Conservation (phyloP, 108 stramenopile species). For the Conticribra weissflogii region DNA sequence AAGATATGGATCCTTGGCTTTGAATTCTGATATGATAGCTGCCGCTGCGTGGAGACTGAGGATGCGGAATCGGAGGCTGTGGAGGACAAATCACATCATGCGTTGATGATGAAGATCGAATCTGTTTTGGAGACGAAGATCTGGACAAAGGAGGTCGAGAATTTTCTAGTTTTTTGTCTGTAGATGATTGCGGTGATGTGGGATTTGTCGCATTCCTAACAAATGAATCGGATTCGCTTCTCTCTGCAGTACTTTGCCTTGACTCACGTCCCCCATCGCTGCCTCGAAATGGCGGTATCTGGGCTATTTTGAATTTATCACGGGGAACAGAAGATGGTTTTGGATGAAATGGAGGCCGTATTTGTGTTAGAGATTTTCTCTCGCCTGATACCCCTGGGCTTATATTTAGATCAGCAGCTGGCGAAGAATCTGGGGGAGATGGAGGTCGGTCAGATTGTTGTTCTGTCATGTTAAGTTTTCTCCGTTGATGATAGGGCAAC, state of each 20-base stretch:
- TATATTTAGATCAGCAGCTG: background rate
- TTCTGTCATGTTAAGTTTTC: constrained; percentile 29
- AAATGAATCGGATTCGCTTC: too few species aligned
- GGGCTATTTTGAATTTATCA: constrained; percentile 30
- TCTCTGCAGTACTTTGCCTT: background rate
- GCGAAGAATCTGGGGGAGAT: background rate
- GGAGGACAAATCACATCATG: constrained; percentile 31
- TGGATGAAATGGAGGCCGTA: background rate
- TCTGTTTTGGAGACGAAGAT: constrained; percentile 1
- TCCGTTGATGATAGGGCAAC: constrained; percentile 60
- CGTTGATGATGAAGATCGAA: background rate
- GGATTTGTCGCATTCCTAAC: too few species aligned
- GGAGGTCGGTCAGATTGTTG: constrained; percentile 2
- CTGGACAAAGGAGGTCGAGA: constrained; percentile 10
- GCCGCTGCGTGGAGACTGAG: constrained; percentile 8
- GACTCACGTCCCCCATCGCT: background rate
- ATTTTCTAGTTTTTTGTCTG: background rate
- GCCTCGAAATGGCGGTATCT: constrained; percentile 34
- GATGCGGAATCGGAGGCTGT: constrained; percentile 8
- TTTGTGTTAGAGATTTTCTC: background rate
- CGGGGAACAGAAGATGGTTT: too few species aligned
- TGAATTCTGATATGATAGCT: constrained; percentile 35
- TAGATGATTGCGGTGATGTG: constrained; percentile 1
- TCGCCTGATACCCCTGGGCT: background rate
- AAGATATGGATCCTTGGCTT: constrained; percentile 40